Conservation (phyloP, 208 protist genomes). For the Leishmania aethiopica region DNA sequence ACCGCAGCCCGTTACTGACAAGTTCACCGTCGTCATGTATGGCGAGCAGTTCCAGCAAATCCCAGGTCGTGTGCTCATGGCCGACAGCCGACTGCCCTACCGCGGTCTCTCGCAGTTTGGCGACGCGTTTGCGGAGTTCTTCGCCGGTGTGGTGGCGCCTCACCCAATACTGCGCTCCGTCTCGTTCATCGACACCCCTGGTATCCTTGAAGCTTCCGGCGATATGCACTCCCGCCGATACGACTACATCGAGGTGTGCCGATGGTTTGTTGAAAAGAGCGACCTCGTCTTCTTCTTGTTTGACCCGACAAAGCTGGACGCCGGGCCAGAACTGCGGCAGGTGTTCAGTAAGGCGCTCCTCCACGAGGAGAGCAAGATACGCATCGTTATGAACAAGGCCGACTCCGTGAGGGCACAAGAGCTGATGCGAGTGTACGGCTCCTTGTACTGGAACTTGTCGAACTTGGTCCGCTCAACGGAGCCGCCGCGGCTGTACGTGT, state of each 20-base stretch:
- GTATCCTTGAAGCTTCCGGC: slow-evolving; percentile 94
- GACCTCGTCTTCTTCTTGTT: slow-evolving; percentile 97
- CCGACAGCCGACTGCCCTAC: slow-evolving; percentile 90
- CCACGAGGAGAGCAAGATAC: slow-evolving; percentile 95
- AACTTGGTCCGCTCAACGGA: slow-evolving; percentile 95
- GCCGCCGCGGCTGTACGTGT: slow-evolving; percentile 96
- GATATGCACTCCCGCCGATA: slow-evolving; percentile 71
- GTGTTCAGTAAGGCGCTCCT: slow-evolving; percentile 71
- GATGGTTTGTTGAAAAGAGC: slow-evolving; percentile 94
- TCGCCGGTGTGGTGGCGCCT: slow-evolving; percentile 72
- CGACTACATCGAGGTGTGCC: slow-evolving; percentile 78
- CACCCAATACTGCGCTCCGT: slow-evolving; percentile 92
- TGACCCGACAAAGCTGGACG: slow-evolving; percentile 98
- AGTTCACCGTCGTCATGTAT: slow-evolving; percentile 95
- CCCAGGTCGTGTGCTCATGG: slow-evolving; percentile 86
- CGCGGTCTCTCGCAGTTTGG: slow-evolving; percentile 88
- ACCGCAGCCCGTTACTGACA: slow-evolving; percentile 95
- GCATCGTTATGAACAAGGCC: slow-evolving; percentile 98
- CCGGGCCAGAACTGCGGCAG: slow-evolving; percentile 71
- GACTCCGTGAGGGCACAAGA: slow-evolving; percentile 94
- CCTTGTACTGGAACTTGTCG: slow-evolving; percentile 97
- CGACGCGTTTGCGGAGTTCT: slow-evolving; percentile 86
- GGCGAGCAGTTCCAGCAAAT: slow-evolving; percentile 79
- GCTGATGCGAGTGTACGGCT: slow-evolving; percentile 97
- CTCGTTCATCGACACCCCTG: slow-evolving; percentile 97